A percentile compares a stretch with the other conserved stretches of the same genome.
phyloP scores from a whole-genome alignment of 768 basidiomycete species.

The Mycena capillaripes region DNA sequence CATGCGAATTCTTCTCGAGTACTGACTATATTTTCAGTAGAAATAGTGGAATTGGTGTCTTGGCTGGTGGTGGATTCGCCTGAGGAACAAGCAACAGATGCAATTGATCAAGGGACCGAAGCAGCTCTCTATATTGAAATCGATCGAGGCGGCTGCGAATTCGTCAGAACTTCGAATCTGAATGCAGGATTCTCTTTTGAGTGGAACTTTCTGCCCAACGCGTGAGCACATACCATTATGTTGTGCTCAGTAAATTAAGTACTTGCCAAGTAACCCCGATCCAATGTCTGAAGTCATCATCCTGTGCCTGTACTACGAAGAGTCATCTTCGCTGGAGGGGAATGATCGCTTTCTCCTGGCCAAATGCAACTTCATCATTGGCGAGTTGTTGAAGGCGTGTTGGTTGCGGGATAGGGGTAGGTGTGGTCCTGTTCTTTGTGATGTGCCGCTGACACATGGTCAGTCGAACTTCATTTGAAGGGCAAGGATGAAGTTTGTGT shows the following conservation, averaged over 20 bases:
- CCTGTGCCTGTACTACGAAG: conserved; percentile 8
- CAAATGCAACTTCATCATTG: no score
- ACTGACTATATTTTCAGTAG: background rate
- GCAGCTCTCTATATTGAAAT: conserved; percentile 11
- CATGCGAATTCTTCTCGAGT: background rate
- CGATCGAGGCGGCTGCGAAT: background rate
- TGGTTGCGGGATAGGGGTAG: background rate
- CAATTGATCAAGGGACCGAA: conserved; percentile 11
- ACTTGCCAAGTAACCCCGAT: conserved; percentile 2
- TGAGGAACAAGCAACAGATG: conserved; percentile 9
- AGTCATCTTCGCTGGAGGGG: conserved; percentile 2
- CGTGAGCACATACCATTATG: background rate
- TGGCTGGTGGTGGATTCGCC: background rate
- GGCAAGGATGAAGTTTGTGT: conserved; percentile 6
- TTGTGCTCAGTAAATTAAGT: background rate
- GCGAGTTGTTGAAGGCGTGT: conserved; percentile 7
- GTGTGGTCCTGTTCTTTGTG: background rate
- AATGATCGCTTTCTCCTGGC: conserved; percentile 3
- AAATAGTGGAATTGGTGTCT: conserved; percentile 3
- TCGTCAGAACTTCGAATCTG: background rate
- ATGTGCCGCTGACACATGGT: background rate
- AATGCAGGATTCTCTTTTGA: conserved; percentile 1
- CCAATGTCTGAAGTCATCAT: conserved; percentile 4
- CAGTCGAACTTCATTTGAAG: background rate
- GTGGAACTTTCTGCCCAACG: conserved; percentile 8